Evolutionary conservation across 805 yeast species (phyloP).

Genomic region (Pichia californica): DNA sequence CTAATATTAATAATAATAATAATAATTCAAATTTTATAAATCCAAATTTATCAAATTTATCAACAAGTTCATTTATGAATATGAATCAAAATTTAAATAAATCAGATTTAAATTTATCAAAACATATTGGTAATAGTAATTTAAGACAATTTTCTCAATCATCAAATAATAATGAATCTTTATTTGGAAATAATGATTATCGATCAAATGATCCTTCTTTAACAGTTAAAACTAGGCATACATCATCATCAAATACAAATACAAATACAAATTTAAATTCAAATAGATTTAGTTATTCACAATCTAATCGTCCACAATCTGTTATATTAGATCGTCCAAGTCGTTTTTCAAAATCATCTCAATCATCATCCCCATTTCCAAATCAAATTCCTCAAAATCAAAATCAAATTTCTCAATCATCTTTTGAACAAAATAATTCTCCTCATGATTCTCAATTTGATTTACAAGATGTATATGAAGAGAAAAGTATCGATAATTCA

Average conservation of each 20-base stretch:
- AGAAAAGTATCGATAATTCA: not conserved
- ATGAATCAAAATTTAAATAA: too few species aligned
- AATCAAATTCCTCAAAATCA: too few species aligned
- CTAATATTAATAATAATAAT: not conserved
- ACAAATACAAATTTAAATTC: not conserved
- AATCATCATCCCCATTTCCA: not conserved
- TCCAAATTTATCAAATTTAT: not conserved
- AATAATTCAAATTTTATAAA: not conserved
- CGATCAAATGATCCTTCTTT: not conserved
- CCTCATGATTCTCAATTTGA: not conserved
- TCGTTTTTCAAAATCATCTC: not conserved
- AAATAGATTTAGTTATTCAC: constrained; percentile 3
- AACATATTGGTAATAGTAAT: not conserved
- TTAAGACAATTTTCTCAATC: not conserved
- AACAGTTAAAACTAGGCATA: not conserved
- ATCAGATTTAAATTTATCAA: too few species aligned
- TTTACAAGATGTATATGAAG: not conserved
- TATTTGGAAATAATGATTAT: not conserved
- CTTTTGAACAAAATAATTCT: not conserved
- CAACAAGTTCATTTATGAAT: too few species aligned
- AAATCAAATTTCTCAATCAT: too few species aligned
- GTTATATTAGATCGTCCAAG: not conserved
- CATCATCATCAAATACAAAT: too few species aligned
- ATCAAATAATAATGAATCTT: not conserved
- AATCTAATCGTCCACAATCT: constrained; percentile 17